A percentile compares a stretch with the other conserved stretches of the same genome.
Evolutionary conservation across 2,329 filamentous ascomycete genomes (phyloP).

Genomic region (Raffaelea arxii): DNA sequence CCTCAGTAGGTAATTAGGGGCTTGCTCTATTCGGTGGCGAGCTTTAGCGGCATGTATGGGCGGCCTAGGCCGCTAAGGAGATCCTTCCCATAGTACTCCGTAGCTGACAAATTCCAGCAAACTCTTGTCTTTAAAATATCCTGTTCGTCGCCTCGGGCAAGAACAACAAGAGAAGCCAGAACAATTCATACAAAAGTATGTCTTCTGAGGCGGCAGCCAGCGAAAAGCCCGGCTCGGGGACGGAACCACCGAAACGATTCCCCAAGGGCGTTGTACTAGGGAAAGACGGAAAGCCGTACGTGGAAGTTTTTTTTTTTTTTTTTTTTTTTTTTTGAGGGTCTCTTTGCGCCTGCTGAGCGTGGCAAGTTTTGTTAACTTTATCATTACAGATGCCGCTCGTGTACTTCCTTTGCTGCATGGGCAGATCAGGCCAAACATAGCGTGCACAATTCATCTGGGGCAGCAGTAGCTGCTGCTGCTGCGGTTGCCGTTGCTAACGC

Average conservation of each 20-base stretch:
- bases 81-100: slow-evolving; percentile 7
- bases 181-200: no score
- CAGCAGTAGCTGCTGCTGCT: slow-evolving; percentile 18
- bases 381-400: slow-evolving; percentile 54
- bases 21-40: neutral
- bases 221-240: slow-evolving; percentile 13
- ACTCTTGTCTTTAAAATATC: no score
- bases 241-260: slow-evolving; percentile 39
- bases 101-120: no score
- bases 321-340: slow-evolving; percentile 11
- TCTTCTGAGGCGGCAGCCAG: slow-evolving; percentile 3
- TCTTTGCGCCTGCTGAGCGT: neutral
- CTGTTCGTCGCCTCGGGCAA: no score
- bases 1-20: neutral
- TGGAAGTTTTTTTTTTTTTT: slow-evolving; percentile 8
- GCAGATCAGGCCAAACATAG: slow-evolving; percentile 40
- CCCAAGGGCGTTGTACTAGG: slow-evolving; percentile 67
- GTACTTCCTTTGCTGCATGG: slow-evolving; percentile 58
- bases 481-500: slow-evolving; percentile 24
- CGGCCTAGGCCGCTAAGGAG: neutral
- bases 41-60: neutral
- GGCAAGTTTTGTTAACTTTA: neutral
- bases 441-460: slow-evolving; percentile 23
- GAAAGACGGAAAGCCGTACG: slow-evolving; percentile 78
- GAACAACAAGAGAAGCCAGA: no score